A percentile compares a stretch with the other conserved stretches of the same genome.
Evolutionary conservation across 2,329 filamentous ascomycete genomes (phyloP).

Genomic region (Epichloe amarillans): DNA sequence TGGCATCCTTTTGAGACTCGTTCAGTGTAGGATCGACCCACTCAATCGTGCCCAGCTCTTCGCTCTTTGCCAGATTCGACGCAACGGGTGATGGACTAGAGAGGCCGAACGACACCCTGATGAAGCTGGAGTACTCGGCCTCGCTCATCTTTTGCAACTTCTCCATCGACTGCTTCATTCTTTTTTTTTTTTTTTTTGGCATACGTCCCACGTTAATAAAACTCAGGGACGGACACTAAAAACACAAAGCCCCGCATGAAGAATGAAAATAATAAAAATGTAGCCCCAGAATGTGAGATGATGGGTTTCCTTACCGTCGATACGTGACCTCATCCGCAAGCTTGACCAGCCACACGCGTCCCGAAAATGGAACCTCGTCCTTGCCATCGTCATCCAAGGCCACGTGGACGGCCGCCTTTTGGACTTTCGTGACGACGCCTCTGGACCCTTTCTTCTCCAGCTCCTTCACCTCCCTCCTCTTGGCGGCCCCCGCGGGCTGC

Average conservation of each 20-base stretch:
- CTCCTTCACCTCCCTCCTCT: conserved; percentile 59
- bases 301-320: conserved; percentile 28
- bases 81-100: conserved; percentile 37
- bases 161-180: conserved; percentile 52
- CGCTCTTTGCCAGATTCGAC: conserved; percentile 26
- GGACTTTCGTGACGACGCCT: conserved; percentile 57
- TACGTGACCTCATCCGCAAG: conserved; percentile 57
- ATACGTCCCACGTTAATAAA: not conserved
- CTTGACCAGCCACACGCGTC: conserved; percentile 51
- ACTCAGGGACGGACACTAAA: too few relatives aligned
- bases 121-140: conserved; percentile 44
- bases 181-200: conserved; percentile 10
- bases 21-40: conserved; percentile 53
- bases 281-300: not conserved
- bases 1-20: conserved; percentile 53
- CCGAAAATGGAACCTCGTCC: conserved; percentile 30
- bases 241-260: not conserved
- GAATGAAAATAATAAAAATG: not conserved
- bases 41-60: conserved; percentile 32
- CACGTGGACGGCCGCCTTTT: conserved; percentile 45
- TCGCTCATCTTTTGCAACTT: conserved; percentile 44
- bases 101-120: conserved; percentile 49
- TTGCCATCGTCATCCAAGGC: conserved; percentile 58
- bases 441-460: conserved; percentile 53
- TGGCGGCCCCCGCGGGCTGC: conserved; percentile 58